phyloP scores from a whole-genome alignment of 176 grass and related monocot species.

The Triticum timopheevii region DNA sequence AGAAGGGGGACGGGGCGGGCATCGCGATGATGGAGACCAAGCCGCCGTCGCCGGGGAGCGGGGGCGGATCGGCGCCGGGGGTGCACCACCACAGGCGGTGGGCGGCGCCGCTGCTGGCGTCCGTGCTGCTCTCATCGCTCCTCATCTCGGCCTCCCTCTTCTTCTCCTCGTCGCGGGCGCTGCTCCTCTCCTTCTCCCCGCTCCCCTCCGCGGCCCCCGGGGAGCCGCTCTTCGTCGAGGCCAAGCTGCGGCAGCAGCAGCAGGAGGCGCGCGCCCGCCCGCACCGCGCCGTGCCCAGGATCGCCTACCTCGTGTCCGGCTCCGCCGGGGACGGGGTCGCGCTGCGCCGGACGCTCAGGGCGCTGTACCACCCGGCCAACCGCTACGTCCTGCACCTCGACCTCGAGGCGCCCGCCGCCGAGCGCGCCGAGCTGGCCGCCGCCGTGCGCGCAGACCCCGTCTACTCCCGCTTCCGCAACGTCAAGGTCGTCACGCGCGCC shows the following conservation, averaged over 20 bases:
- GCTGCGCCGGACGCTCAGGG: slow-evolving; percentile 67
- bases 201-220: slow-evolving; percentile 45
- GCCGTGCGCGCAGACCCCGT: slow-evolving; percentile 46
- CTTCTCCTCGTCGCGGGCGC: slow-evolving; percentile 64
- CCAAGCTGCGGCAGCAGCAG: slow-evolving; percentile 62
- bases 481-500: slow-evolving; percentile 69
- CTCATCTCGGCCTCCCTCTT: slow-evolving; percentile 77
- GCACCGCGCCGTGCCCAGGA: slow-evolving; percentile 43
- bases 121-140: slow-evolving; percentile 64
- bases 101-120: slow-evolving; percentile 74
- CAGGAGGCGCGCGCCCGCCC: slow-evolving; percentile 33
- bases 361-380: slow-evolving; percentile 76
- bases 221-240: slow-evolving; percentile 79
- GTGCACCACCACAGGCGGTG: slow-evolving; percentile 62
- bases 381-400: slow-evolving; percentile 80
- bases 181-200: slow-evolving; percentile 79
- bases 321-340: slow-evolving; percentile 66
- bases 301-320: slow-evolving; percentile 85
- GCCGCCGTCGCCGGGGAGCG: slow-evolving; percentile 43
- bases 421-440: slow-evolving; percentile 61
- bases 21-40: slow-evolving; percentile 49
- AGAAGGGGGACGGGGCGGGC: not conserved
- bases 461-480: slow-evolving; percentile 66
- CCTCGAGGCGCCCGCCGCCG: slow-evolving; percentile 65
- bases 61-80: slow-evolving; percentile 19